Evolutionary conservation across 306 rosid genomes (phyloP).

Genomic region (Prinsepia uniflora): DNA sequence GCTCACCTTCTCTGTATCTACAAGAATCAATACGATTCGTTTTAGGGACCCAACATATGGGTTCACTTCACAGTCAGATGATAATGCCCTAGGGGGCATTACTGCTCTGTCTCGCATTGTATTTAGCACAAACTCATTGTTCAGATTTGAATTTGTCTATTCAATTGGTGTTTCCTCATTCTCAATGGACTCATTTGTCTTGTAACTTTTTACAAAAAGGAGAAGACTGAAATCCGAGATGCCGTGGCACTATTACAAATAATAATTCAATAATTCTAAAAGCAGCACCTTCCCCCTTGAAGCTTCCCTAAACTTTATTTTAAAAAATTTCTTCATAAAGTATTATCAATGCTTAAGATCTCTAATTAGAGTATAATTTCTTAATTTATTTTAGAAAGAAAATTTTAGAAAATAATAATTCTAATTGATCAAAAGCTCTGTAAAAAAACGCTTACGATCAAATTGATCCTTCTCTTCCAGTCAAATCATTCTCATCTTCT

Average conservation of each 20-base stretch:
- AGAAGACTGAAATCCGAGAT: neutral
- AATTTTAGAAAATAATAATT: too few relatives aligned
- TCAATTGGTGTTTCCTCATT: constrained; percentile 9
- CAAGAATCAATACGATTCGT: constrained; percentile 21
- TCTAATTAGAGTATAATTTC: too few relatives aligned
- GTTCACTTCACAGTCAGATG: constrained; percentile 18
- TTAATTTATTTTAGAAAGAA: too few relatives aligned
- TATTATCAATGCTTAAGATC: too few relatives aligned
- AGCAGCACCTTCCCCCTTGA: neutral
- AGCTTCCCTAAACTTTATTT: too few relatives aligned
- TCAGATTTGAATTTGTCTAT: constrained; percentile 13
- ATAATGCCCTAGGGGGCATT: neutral
- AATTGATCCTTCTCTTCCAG: too few relatives aligned
- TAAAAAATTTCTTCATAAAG: too few relatives aligned
- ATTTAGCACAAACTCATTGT: constrained; percentile 18
- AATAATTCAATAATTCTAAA: too few relatives aligned
- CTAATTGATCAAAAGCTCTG: too few relatives aligned
- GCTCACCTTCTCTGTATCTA: neutral
- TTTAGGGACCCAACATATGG: constrained; percentile 20
- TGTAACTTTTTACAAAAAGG: neutral
- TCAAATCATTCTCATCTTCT: too few relatives aligned
- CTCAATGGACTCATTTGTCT: neutral
- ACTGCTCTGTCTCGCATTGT: constrained; percentile 8
- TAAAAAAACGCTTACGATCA: too few relatives aligned
- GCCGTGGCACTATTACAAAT: neutral